Percentiles rank a stretch among this genome's conserved stretches.
Evolutionary conservation across 2,329 filamentous ascomycete species (phyloP).

Genomic region (Fusarium sp.): DNA sequence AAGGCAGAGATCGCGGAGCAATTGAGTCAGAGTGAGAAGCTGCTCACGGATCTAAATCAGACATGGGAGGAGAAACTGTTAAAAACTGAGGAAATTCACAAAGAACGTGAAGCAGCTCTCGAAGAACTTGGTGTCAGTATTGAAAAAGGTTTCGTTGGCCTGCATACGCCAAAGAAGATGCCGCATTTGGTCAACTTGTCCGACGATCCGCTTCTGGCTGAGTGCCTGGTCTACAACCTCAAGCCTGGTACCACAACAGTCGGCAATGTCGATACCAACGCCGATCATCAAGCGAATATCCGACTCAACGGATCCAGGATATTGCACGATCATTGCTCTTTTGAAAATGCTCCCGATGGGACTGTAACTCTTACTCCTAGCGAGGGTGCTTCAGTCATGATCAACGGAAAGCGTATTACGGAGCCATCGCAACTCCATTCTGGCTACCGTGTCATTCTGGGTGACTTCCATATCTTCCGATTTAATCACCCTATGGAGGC

Average conservation of each 20-base stretch:
- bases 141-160: conserved; percentile 95
- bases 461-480: conserved; percentile 98
- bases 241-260: conserved; percentile 96
- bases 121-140: conserved; percentile 99
- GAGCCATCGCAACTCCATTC: conserved; percentile 88
- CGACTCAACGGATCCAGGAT: conserved; percentile 94
- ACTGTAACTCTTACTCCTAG: conserved; percentile 90
- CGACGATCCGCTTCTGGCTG: conserved; percentile 91
- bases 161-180: conserved; percentile 99
- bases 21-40: conserved; percentile 93
- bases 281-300: conserved; percentile 82
- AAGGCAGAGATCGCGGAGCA: conserved; percentile 99
- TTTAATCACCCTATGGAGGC: conserved; percentile 99
- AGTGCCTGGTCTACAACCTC: conserved; percentile 97
- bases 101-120: conserved; percentile 92
- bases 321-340: conserved; percentile 89
- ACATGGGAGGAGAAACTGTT: conserved; percentile 97
- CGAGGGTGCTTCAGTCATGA: conserved; percentile 97
- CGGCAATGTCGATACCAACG: conserved; percentile 89
- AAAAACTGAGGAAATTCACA: conserved; percentile 97
- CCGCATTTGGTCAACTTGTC: conserved; percentile 98
- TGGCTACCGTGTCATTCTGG: conserved; percentile 93
- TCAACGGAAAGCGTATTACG: conserved; percentile 91
- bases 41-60: conserved; percentile 95
- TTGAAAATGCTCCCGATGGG: conserved; percentile 88